Base-by-base conservation (phyloP, 331 rosid species). In the Dryas integrifolia region DNA sequence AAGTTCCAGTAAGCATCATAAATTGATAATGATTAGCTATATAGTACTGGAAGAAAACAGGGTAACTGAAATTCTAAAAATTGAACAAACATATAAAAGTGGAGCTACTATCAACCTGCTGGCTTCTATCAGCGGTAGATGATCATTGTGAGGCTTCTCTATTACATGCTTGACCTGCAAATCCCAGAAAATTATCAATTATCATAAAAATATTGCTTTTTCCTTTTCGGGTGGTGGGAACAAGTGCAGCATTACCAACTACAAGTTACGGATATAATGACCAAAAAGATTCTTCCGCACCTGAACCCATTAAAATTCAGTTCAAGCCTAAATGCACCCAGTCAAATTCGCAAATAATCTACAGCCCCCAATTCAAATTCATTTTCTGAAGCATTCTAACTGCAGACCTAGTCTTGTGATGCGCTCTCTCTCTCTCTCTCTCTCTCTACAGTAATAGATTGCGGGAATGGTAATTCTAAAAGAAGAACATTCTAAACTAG, bases 141-240 rank as follows among this genome's bases (percentile, higher is more conserved):
- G 98, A 83, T 94, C 97, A 60, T 91, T 91, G 59, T 88, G 76
- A 73, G 97, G 98, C 90, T 89, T 94, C 89, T 94, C 98, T 84
- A 91, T 85, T 74, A 94, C 96, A 82, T 94, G 85, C 89, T 88
- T 86, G 84, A 94, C 98, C 98, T 94, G 97, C 87, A 87, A 60
- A 72, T 76, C 50, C 76, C 74, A 67, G 75, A 55, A 76, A 72
- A 81, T 12, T 69, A 74, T 72, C 64, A 72, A 78, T 46, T 41
- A 78, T 40, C 61, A 57, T 41, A 55, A n/a, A 4, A 21, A 38
- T 16, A 53, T 9, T n/a, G 13, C 7, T 5, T 38, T 55, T 15
- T 56, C 67, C 0, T 7, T 40, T 41, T 62, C 67, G 1, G 2
- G 4, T 40, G 26, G 30, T 39, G 4, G 47, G 47, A 15, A 61